phyloP scores from a whole-genome alignment of 345 rosid genomes.

The Citrus maxima region DNA sequence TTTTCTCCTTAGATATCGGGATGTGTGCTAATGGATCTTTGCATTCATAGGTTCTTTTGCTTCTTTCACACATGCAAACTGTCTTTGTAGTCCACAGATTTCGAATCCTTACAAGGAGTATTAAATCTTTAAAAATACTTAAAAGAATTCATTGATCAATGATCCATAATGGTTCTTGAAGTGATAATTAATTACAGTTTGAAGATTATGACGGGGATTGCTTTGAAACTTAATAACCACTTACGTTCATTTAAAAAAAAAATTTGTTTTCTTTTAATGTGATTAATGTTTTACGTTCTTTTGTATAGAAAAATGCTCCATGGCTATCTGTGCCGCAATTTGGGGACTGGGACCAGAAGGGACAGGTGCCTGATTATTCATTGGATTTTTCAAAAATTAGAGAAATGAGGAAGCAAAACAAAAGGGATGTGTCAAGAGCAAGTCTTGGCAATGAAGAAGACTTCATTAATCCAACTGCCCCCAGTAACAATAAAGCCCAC shows the following conservation, averaged over 20 bases:
- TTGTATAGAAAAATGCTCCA: slow-evolving; percentile 56
- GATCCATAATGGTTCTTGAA: not conserved
- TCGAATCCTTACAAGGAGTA: not conserved
- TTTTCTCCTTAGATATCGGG: not conserved
- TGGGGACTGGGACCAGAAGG: slow-evolving; percentile 98
- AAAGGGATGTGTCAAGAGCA: slow-evolving; percentile 81
- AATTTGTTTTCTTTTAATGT: not conserved
- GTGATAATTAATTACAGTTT: not conserved
- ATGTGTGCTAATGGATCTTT: not conserved
- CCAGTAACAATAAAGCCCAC: slow-evolving; percentile 30
- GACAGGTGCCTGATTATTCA: slow-evolving; percentile 85
- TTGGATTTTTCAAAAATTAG: slow-evolving; percentile 87
- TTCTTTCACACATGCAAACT: not conserved
- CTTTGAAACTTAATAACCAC: not conserved
- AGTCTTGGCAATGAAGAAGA: slow-evolving; percentile 96
- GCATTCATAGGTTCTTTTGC: not conserved
- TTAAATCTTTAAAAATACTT: not conserved
- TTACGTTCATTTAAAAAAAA: not conserved
- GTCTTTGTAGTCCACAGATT: not conserved
- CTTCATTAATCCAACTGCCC: slow-evolving; percentile 54
- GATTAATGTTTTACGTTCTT: not conserved
- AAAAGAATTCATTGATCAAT: not conserved
- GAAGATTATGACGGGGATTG: not conserved
- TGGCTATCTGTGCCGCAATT: slow-evolving; percentile 98
- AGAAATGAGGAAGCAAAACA: slow-evolving; percentile 94